phyloP scores from a whole-genome alignment of 352 stramenopile species.

The Phytophthora pseudosyringae region DNA sequence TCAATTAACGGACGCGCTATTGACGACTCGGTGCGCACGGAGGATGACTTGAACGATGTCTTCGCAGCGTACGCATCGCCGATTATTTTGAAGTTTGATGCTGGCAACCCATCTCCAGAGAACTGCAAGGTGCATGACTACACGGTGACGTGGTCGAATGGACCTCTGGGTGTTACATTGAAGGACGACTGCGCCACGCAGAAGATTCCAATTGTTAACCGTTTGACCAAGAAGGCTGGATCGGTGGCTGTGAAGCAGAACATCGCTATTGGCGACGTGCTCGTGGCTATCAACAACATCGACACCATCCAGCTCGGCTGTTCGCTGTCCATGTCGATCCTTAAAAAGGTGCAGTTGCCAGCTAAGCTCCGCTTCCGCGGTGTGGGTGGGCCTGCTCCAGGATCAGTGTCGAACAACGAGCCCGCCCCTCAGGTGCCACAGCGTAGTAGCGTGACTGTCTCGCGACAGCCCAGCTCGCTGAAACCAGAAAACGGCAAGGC shows the following conservation, averaged over 20 bases:
- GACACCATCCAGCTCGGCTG: conserved; percentile 89
- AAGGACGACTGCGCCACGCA: conserved; percentile 88
- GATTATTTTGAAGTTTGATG: conserved; percentile 88
- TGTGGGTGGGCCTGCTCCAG: conserved; percentile 64
- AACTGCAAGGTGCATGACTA: conserved; percentile 85
- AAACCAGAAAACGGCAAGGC: conserved; percentile 25
- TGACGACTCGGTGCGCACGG: conserved; percentile 61
- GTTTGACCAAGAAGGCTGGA: conserved; percentile 84
- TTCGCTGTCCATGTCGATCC: conserved; percentile 88
- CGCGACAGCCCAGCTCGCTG: conserved; percentile 25
- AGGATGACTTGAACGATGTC: conserved; percentile 77
- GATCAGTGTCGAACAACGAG: conserved; percentile 24
- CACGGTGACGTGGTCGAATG: conserved; percentile 89
- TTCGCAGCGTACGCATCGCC: conserved; percentile 77
- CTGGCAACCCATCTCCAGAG: conserved; percentile 44
- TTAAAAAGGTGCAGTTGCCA: conserved; percentile 89
- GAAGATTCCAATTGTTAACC: conserved; percentile 89
- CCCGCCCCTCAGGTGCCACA: conserved; percentile 15
- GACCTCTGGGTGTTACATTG: conserved; percentile 81
- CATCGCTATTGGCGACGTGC: conserved; percentile 85
- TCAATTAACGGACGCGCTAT: conserved; percentile 81
- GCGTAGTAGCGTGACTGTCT: conserved; percentile 35
- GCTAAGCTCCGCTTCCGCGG: conserved; percentile 86
- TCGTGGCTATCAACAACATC: conserved; percentile 91
- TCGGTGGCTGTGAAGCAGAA: conserved; percentile 90